phyloP scores from a whole-genome alignment of 768 basidiomycete genomes.

The Naganishia antarctica region DNA sequence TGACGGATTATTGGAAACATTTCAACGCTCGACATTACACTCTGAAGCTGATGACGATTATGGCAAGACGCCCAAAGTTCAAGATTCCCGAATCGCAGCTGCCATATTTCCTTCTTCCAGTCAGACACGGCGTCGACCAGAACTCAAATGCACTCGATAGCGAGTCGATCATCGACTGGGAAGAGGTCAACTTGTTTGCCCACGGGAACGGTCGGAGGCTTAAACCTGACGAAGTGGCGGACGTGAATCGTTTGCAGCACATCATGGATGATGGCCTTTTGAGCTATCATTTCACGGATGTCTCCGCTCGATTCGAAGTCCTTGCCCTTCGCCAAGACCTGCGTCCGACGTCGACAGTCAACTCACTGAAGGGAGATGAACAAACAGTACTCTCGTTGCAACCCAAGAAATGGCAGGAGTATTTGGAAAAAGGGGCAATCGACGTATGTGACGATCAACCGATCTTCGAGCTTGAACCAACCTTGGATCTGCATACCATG shows the following conservation, averaged over 20 bases:
- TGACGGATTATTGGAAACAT: neutral
- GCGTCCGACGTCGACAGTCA: neutral
- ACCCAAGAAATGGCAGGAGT: slow-evolving; percentile 4
- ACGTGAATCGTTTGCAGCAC: slow-evolving; percentile 8
- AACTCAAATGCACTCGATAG: neutral
- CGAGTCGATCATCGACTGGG: neutral
- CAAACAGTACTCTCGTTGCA: neutral
- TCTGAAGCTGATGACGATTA: slow-evolving; percentile 6
- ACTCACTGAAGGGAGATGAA: neutral
- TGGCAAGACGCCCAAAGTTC: neutral
- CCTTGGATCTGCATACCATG: neutral
- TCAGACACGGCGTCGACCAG: neutral
- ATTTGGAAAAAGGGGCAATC: neutral
- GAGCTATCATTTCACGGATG: slow-evolving; percentile 11
- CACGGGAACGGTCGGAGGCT: neutral
- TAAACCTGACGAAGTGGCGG: neutral
- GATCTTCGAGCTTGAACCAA: slow-evolving; percentile 1
- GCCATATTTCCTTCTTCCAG: slow-evolving; percentile 9
- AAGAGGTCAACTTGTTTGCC: slow-evolving; percentile 1
- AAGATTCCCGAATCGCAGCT: neutral
- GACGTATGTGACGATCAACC: slow-evolving; percentile 12
- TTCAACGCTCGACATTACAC: neutral
- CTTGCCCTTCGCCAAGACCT: neutral
- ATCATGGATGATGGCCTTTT: slow-evolving; percentile 18
- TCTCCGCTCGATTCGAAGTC: slow-evolving; percentile 19